Base-by-base conservation (phyloP, 73 alveolate genomes). In the Blepharisma japonicum region DNA sequence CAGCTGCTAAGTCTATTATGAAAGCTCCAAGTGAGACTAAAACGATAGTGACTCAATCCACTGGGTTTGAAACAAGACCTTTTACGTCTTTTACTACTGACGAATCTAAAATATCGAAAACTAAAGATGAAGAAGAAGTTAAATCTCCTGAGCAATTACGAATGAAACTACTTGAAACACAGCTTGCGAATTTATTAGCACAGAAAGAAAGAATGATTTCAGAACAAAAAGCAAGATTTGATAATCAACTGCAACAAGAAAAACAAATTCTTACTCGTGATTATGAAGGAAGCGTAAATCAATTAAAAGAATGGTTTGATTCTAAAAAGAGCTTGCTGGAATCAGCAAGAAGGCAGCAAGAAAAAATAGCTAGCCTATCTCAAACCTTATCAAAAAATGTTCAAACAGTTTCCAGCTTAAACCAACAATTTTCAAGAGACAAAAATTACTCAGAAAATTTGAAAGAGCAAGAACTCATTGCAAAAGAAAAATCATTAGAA, bases 401-500 rank as follows among this genome's bases (percentile, higher is more conserved):
- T 25, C 74, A 61, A 2, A 14, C 46, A 2, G 23, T 61, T 14
- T 14, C 18, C 74, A 61, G n/a, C 5, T 48, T 61, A 20, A 61
- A 25, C 47, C 14, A 25, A 2, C 14, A 61, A 39, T 61, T 61
- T 25, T 20, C 50, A 20, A 61, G 23, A 61, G 74, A 61, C 14
- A 61, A 61, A 61, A 39, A 61, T 20, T 61, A 18, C 5, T 9
- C 46, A 8, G 74, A 61, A 61, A 39, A 61, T 25, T 14, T 61
- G 18, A 61, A 61, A 25, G 11, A 8, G 18, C 74, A 61, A 25
- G 74, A 61, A 25, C 47, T 61, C 39, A 14, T 25, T 3, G 38
- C 74, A 20, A 61, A 61, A 25, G 74, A 61, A 61, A 61, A 25
- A 25, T n/a, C 74, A 14, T 61, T 61, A 61, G 74, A 61, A 2